Evolutionary conservation across 768 basidiomycete species (phyloP).

Genomic region (Russula virescens): DNA sequence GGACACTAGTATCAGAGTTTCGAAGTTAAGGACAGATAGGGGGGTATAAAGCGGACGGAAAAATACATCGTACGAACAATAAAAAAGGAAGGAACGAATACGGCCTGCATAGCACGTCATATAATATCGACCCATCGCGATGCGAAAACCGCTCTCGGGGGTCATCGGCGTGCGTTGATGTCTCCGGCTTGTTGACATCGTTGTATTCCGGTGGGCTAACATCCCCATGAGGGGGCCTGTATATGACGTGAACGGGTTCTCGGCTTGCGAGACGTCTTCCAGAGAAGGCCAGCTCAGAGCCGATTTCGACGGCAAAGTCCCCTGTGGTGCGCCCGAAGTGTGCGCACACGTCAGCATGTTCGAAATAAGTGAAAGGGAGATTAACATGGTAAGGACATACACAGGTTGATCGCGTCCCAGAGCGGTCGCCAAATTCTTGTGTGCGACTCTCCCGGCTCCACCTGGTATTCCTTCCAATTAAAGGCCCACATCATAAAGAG

Average conservation of each 20-base stretch:
- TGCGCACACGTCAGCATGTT: background rate
- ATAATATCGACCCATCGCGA: too few species aligned
- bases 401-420: conserved; percentile 55
- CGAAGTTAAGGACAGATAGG: too few species aligned
- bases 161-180: too few species aligned
- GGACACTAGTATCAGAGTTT: too few species aligned
- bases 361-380: background rate
- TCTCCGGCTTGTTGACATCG: background rate
- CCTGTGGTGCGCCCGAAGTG: conserved; percentile 31
- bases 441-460: conserved; percentile 34
- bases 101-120: too few species aligned
- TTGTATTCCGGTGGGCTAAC: background rate
- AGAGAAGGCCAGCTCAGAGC: conserved; percentile 57
- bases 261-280: conserved; percentile 35
- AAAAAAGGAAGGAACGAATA: too few species aligned
- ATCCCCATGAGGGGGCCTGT: background rate
- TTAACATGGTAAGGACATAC: conserved; percentile 31
- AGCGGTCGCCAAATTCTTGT: conserved; percentile 66
- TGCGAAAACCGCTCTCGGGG: too few species aligned
- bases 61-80: too few species aligned
- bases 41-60: too few species aligned
- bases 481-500: conserved; percentile 82
- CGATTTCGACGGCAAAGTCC: conserved; percentile 68
- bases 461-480: conserved; percentile 56
- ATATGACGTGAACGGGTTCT: conserved; percentile 10